phyloP scores from a whole-genome alignment of 2,329 filamentous ascomycete species.

The Incumbomyces delicatus region DNA sequence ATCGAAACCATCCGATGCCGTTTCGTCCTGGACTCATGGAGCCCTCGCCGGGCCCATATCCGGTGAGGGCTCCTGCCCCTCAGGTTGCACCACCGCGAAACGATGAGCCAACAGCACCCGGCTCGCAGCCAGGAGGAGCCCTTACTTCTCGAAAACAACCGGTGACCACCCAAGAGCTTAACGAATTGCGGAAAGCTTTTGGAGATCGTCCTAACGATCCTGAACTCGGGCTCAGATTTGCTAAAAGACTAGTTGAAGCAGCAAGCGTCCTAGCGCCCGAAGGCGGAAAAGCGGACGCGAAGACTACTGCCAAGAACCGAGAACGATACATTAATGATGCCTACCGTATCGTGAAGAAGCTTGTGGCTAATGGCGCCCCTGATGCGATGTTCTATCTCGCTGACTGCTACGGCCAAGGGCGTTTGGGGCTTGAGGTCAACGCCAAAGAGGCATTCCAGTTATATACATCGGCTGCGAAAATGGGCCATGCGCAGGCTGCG shows the following conservation, averaged over 20 bases:
- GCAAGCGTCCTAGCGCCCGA: slow-evolving; percentile 69
- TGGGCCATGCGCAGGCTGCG: slow-evolving; percentile 73
- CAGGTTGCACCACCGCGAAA: slow-evolving; percentile 3
- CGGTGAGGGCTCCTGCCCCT: not conserved
- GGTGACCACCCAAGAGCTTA: slow-evolving; percentile 70
- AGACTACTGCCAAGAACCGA: slow-evolving; percentile 52
- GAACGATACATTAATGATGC: slow-evolving; percentile 80
- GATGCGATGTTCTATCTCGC: slow-evolving; percentile 93
- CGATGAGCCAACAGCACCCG: slow-evolving; percentile 1
- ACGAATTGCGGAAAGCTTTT: slow-evolving; percentile 59
- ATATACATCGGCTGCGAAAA: slow-evolving; percentile 88
- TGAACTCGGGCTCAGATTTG: slow-evolving; percentile 59
- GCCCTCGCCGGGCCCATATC: not conserved
- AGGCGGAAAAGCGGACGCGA: slow-evolving; percentile 59
- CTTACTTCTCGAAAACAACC: slow-evolving; percentile 27
- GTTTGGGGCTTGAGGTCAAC: slow-evolving; percentile 68
- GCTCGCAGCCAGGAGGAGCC: slow-evolving; percentile 1
- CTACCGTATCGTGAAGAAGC: slow-evolving; percentile 83
- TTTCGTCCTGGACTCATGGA: slow-evolving; percentile 13
- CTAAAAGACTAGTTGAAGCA: slow-evolving; percentile 79
- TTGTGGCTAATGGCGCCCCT: slow-evolving; percentile 60
- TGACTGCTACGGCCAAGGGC: slow-evolving; percentile 75
- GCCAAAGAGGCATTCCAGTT: slow-evolving; percentile 86
- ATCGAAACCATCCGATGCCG: slow-evolving; percentile 16
- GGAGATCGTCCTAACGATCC: slow-evolving; percentile 65